Percentiles rank a stretch among this genome's conserved stretches.
Evolutionary conservation across 2,329 filamentous ascomycete species (phyloP).

Genomic region (Fusarium phyllophilum): DNA sequence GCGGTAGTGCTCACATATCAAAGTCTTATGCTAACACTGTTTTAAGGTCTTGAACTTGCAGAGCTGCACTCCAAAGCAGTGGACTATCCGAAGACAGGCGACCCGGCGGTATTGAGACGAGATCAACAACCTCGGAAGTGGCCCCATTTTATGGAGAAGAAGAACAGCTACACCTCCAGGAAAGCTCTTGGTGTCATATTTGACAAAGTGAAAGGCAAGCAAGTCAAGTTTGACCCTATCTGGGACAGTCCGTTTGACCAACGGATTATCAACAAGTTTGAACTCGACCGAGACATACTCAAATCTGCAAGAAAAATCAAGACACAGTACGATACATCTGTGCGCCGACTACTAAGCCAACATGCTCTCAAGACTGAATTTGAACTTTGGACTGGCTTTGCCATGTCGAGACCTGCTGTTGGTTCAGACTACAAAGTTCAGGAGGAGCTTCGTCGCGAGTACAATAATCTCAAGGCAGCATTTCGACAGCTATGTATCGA

Average conservation of each 20-base stretch:
- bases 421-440: conserved; percentile 85
- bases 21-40: not conserved
- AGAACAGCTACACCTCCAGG: conserved; percentile 70
- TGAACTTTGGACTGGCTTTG: conserved; percentile 89
- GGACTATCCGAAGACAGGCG: conserved; percentile 92
- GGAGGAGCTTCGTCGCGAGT: conserved; percentile 80
- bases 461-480: conserved; percentile 71
- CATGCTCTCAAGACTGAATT: conserved; percentile 88
- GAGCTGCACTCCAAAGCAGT: conserved; percentile 89
- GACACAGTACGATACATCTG: conserved; percentile 76
- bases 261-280: conserved; percentile 74
- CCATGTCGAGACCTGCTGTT: conserved; percentile 77
- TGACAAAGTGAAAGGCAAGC: conserved; percentile 69
- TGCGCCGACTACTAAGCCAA: conserved; percentile 85
- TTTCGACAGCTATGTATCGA: conserved; percentile 74
- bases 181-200: conserved; percentile 85
- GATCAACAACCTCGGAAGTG: conserved; percentile 70
- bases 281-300: conserved; percentile 65
- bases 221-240: conserved; percentile 76
- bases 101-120: conserved; percentile 74
- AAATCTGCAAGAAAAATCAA: conserved; percentile 74
- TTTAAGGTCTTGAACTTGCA: conserved; percentile 73
- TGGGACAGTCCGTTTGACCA: conserved; percentile 79
- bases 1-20: not conserved
- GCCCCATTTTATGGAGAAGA: conserved; percentile 91